phyloP scores from a whole-genome alignment of 495 filamentous ascomycete species.

The Hyaloscypha hepaticicola region DNA sequence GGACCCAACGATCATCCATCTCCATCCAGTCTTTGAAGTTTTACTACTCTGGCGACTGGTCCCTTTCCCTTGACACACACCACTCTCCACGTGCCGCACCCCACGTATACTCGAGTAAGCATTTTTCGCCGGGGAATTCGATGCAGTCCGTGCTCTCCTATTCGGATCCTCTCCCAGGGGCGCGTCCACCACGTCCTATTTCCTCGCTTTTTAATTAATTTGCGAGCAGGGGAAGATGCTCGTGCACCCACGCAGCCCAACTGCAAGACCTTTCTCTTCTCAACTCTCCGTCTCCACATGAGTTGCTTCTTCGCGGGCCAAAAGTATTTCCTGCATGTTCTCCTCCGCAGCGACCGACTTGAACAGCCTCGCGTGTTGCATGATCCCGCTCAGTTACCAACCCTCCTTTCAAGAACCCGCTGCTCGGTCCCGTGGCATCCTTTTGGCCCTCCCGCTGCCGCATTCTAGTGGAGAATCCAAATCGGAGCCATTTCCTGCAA shows the following conservation, averaged over 20 bases:
- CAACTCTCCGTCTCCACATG: neutral
- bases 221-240: neutral
- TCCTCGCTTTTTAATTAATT: neutral
- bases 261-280: neutral
- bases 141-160: neutral
- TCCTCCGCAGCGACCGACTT: neutral
- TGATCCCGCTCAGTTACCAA: neutral
- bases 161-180: neutral
- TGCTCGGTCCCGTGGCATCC: neutral
- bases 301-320: constrained; percentile 11
- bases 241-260: neutral
- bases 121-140: neutral
- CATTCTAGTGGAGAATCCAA: neutral
- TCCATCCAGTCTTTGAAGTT: too few relatives aligned
- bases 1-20: too few relatives aligned
- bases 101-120: neutral
- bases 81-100: too few relatives aligned
- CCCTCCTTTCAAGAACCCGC: neutral
- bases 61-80: too few relatives aligned
- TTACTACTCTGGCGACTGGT: too few relatives aligned
- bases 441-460: neutral
- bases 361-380: constrained; percentile 1
- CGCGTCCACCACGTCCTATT: too few relatives aligned
- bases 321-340: constrained; percentile 9
- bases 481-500: neutral